Percentiles rank a stretch among this genome's conserved stretches.
These are phyloP conservation scores for Flaveria robusta DNA, from an alignment of 129 eudicot species.

Conservation along the genomic window DNA sequence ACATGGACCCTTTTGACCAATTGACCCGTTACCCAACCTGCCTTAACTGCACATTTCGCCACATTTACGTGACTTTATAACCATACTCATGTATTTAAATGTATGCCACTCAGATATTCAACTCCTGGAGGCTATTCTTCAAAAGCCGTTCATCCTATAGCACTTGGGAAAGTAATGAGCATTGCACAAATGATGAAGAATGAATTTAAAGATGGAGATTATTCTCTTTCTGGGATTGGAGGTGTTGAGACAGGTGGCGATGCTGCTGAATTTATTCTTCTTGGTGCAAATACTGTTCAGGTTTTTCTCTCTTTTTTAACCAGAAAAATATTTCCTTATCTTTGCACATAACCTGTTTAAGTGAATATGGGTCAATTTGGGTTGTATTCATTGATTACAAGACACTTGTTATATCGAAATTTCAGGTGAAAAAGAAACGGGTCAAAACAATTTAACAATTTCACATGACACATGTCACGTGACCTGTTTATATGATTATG, in stretches of 20 bases:
- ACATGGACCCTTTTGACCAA: not conserved
- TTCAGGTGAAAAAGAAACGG: not conserved
- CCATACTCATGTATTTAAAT: not conserved
- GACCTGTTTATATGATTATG: not conserved
- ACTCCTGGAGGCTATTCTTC: constrained; percentile 98
- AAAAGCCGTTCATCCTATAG: constrained; percentile 97
- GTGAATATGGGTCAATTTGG: not conserved
- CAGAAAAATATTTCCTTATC: not conserved
- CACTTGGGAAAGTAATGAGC: constrained; percentile 97
- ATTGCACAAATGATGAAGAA: constrained; percentile 96
- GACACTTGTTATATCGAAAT: not conserved
- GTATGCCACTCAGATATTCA: constrained; percentile 60
- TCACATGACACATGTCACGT: not conserved
- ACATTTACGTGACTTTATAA: not conserved
- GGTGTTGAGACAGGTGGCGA: constrained; percentile 94
- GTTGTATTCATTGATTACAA: not conserved
- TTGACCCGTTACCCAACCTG: not conserved
- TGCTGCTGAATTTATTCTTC: constrained; percentile 98
- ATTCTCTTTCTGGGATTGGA: constrained; percentile 92
- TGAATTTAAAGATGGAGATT: constrained; percentile 58
- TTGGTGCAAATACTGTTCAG: constrained; percentile 97
- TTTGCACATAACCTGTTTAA: not conserved
- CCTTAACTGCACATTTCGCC: not conserved
- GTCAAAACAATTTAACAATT: not conserved
- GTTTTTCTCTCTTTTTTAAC: constrained; percentile 32